phyloP scores from a whole-genome alignment of 192 early-diverging fungal genomes.

The Fimicolochytrium jonesii region DNA sequence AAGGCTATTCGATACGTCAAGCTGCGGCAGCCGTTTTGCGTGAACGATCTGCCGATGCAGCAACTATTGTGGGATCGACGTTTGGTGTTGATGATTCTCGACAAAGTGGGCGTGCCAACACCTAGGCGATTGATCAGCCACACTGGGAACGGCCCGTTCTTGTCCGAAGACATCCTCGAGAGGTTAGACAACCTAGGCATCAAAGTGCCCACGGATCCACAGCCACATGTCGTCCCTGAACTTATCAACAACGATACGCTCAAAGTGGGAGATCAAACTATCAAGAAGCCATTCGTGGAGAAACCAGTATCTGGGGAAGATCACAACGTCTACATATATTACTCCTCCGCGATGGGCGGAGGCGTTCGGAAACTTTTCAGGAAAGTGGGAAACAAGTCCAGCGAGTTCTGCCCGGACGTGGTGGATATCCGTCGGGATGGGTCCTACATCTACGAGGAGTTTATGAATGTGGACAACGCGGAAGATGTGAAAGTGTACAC shows the following conservation, averaged over 20 bases:
- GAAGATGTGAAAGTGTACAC: constrained; percentile 99
- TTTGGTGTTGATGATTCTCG: constrained; percentile 77
- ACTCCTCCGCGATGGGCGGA: constrained; percentile 73
- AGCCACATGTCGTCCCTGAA: constrained; percentile 5
- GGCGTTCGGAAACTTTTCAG: constrained; percentile 42
- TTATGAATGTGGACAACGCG: constrained; percentile 89
- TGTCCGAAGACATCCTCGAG: constrained; percentile 44
- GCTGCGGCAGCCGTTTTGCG: constrained; percentile 77
- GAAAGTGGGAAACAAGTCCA: constrained; percentile 88
- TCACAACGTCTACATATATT: constrained; percentile 98
- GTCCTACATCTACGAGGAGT: constrained; percentile 92
- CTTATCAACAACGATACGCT: constrained; percentile 59
- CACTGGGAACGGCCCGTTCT: constrained; percentile 6
- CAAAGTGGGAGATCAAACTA: constrained; percentile 56
- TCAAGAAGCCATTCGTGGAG: constrained; percentile 95
- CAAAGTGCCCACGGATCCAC: constrained; percentile 10
- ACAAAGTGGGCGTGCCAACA: constrained; percentile 74
- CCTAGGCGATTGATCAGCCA: constrained; percentile 67
- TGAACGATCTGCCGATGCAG: constrained; percentile 90
- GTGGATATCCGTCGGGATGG: constrained; percentile 64
- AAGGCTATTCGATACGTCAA: constrained; percentile 90
- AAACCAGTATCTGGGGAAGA: constrained; percentile 96
- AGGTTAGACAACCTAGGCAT: constrained; percentile 49
- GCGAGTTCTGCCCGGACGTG: constrained; percentile 75
- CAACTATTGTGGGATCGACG: constrained; percentile 84